phyloP scores from a whole-genome alignment of 2,329 filamentous ascomycete species.

The Fusarium scirpi region DNA sequence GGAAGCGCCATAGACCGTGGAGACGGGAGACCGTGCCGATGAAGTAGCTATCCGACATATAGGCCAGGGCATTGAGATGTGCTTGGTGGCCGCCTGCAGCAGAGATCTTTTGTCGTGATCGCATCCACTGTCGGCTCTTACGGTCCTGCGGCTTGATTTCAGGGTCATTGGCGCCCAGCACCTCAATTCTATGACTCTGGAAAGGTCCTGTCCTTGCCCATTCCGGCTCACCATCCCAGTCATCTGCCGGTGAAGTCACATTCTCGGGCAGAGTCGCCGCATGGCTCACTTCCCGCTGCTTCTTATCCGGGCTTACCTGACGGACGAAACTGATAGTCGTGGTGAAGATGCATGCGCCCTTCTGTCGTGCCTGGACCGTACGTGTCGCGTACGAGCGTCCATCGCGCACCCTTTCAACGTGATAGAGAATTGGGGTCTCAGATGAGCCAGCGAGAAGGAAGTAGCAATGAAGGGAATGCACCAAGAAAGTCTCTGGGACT shows the following conservation, averaged over 20 bases:
- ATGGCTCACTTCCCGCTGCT: conserved; percentile 74
- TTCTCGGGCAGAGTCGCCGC: conserved; percentile 68
- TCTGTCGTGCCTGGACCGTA: conserved; percentile 94
- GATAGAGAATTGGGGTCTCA: conserved; percentile 89
- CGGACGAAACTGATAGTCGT: conserved; percentile 91
- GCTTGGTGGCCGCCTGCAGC: conserved; percentile 79
- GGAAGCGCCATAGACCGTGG: conserved; percentile 83
- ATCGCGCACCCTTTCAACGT: conserved; percentile 93
- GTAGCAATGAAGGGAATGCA: conserved; percentile 99
- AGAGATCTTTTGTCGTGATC: conserved; percentile 79
- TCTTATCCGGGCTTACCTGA: conserved; percentile 66
- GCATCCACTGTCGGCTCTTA: conserved; percentile 79
- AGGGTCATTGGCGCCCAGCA: conserved; percentile 53
- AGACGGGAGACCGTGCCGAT: conserved; percentile 88
- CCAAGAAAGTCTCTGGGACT: conserved; percentile 80
- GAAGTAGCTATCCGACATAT: conserved; percentile 93
- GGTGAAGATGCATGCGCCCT: conserved; percentile 91
- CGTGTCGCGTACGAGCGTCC: conserved; percentile 90
- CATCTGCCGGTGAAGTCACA: conserved; percentile 54
- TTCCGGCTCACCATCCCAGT: conserved; percentile 59
- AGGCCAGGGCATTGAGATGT: conserved; percentile 88
- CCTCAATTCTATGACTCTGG: conserved; percentile 58
- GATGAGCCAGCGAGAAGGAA: conserved; percentile 92
- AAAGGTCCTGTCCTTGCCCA: conserved; percentile 65
- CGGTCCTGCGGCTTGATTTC: conserved; percentile 71